phyloP scores from a whole-genome alignment of 148 eudicot genomes.

The Mesembryanthemum crystallinum region DNA sequence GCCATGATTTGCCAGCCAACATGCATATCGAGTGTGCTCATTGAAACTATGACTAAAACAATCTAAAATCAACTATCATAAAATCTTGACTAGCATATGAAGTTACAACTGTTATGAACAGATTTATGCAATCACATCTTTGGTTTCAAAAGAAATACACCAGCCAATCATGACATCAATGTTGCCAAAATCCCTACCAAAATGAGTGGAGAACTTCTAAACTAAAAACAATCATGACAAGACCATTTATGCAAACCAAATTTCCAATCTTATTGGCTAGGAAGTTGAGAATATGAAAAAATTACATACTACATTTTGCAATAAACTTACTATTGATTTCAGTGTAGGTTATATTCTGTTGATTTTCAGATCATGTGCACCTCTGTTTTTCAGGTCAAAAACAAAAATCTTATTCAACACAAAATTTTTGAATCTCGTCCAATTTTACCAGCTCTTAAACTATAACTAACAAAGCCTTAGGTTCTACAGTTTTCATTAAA shows the following conservation, averaged over 20 bases:
- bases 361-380: no score
- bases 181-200: no score
- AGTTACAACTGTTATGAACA: background rate
- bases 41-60: no score
- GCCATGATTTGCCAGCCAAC: no score
- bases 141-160: background rate
- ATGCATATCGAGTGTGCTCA: no score
- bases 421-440: background rate
- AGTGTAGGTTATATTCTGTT: no score
- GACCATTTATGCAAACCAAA: background rate
- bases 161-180: background rate
- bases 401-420: no score
- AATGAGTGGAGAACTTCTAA: background rate
- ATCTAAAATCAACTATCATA: no score
- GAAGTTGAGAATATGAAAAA: background rate
- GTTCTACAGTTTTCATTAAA: no score
- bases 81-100: background rate
- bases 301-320: background rate
- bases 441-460: background rate
- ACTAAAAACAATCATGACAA: background rate
- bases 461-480: background rate
- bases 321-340: background rate
- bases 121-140: background rate
- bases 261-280: background rate
- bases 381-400: no score